Conservation (phyloP, 345 rosid genomes). For the Erysimum cheiranthoides region DNA sequence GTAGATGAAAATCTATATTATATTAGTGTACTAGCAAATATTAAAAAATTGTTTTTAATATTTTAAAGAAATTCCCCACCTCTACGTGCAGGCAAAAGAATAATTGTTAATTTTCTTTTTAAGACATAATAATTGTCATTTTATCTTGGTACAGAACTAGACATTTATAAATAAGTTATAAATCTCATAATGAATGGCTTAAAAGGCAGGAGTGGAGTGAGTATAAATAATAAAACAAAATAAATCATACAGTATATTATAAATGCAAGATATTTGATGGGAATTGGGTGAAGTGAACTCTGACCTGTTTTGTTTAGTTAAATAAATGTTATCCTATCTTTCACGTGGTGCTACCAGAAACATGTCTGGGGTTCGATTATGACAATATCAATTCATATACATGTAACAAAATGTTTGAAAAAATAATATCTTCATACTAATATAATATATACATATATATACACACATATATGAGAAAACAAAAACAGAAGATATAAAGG, state of each 20-base stretch:
- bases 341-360: constrained; percentile 48
- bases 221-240: constrained; percentile 13
- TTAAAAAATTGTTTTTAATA: neutral
- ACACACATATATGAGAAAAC: neutral
- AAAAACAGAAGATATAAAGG: constrained; percentile 2
- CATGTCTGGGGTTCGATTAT: constrained; percentile 38
- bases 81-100: constrained; percentile 16
- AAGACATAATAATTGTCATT: constrained; percentile 5
- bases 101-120: neutral
- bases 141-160: constrained; percentile 24
- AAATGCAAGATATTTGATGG: constrained; percentile 36
- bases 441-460: neutral
- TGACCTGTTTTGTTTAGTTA: constrained; percentile 45
- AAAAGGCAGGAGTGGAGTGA: constrained; percentile 23
- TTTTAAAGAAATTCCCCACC: neutral
- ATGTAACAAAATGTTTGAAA: constrained; percentile 2
- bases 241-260: neutral
- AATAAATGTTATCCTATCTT: constrained; percentile 45
- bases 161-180: constrained; percentile 10
- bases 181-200: constrained; percentile 30
- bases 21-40: neutral
- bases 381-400: constrained; percentile 40
- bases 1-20: neutral
- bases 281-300: constrained; percentile 46
- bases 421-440: neutral